A percentile compares a stretch with the other conserved stretches of the same genome.
Evolutionary conservation across 495 filamentous ascomycete genomes (phyloP).

Genomic region (Podospora fimiseda): DNA sequence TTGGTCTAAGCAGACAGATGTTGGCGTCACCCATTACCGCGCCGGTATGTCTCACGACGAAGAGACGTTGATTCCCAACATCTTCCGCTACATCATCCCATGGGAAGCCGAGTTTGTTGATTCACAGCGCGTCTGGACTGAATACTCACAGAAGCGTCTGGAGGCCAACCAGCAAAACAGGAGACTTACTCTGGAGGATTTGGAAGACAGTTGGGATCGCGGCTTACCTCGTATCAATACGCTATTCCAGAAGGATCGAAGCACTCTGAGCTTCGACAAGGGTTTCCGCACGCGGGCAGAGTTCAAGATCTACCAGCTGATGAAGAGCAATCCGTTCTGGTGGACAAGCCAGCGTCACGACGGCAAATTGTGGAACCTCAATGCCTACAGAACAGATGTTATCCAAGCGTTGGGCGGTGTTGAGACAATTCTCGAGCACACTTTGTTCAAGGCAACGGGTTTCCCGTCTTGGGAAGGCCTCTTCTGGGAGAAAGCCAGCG

Average conservation of each 20-base stretch:
- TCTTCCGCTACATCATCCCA: constrained; percentile 98
- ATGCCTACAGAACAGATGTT: constrained; percentile 96
- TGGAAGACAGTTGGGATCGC: constrained; percentile 99
- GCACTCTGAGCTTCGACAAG: constrained; percentile 97
- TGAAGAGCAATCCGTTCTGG: constrained; percentile 99
- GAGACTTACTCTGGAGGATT: constrained; percentile 87
- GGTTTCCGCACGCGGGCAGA: constrained; percentile 93
- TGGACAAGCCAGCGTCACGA: constrained; percentile 98
- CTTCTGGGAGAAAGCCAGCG: constrained; percentile 87
- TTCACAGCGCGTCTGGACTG: constrained; percentile 97
- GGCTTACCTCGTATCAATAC: constrained; percentile 98
- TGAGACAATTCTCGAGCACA: constrained; percentile 98
- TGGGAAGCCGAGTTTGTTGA: constrained; percentile 99
- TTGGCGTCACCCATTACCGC: constrained; percentile 94
- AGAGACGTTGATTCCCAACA: constrained; percentile 96
- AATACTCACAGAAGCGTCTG: constrained; percentile 95
- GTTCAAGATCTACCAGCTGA: constrained; percentile 97
- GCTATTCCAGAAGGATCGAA: constrained; percentile 97
- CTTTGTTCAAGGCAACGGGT: constrained; percentile 95
- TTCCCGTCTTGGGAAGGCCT: constrained; percentile 99
- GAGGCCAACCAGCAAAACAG: constrained; percentile 98
- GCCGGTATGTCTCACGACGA: constrained; percentile 98
- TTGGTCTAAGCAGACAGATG: constrained; percentile 97
- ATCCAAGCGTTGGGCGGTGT: constrained; percentile 98
- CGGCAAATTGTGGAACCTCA: constrained; percentile 97